Evolutionary conservation across 345 rosid species (phyloP).

Genomic region (Lepidium didymum): DNA sequence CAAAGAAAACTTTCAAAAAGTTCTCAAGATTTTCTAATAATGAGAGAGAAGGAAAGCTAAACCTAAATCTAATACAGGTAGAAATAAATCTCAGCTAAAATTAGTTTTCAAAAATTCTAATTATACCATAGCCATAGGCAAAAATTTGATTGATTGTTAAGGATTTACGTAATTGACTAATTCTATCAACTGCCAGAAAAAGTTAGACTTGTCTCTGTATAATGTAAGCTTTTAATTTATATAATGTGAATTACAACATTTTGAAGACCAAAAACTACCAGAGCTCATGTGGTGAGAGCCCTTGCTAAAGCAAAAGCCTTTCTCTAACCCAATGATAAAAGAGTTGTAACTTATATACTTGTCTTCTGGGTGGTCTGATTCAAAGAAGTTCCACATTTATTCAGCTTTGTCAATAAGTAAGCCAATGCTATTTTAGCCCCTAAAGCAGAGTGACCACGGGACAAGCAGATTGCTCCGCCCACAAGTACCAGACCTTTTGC

Average conservation of each 20-base stretch:
- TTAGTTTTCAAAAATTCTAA: no score
- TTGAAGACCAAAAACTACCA: not conserved
- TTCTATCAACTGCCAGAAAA: no score
- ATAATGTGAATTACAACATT: not conserved
- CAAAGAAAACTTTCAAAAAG: no score
- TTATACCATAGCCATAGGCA: no score
- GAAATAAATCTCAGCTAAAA: no score
- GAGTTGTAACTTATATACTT: not conserved
- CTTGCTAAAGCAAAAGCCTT: not conserved
- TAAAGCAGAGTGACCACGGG: constrained; percentile 54
- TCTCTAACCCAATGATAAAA: not conserved
- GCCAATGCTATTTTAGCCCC: constrained; percentile 75
- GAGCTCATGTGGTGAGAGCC: not conserved
- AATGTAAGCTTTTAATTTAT: not conserved
- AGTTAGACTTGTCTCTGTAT: not conserved
- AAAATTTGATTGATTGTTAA: no score
- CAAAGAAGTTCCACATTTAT: constrained; percentile 34
- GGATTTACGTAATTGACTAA: no score
- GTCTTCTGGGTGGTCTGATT: constrained; percentile 25
- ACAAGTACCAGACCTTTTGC: constrained; percentile 54
- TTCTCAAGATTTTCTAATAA: no score
- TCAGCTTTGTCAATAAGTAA: constrained; percentile 56
- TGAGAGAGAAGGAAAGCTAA: no score
- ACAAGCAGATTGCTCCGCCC: constrained; percentile 54
- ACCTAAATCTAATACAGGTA: no score